phyloP scores from a whole-genome alignment of 805 yeast genomes.

The Ogataea corticis region DNA sequence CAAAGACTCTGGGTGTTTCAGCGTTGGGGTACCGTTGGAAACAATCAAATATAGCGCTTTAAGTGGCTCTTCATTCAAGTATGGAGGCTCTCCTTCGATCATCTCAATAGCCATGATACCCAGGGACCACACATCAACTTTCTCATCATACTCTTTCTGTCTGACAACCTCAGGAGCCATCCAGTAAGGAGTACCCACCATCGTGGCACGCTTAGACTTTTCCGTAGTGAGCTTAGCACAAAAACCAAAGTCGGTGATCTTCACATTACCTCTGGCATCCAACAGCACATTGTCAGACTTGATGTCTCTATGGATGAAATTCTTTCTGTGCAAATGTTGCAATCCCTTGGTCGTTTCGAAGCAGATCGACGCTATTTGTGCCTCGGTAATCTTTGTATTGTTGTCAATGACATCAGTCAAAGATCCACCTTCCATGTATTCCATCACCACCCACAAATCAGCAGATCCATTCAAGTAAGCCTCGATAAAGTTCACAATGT shows the following conservation, averaged over 20 bases:
- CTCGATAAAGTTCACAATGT: slow-evolving; percentile 92
- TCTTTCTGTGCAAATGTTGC: slow-evolving; percentile 86
- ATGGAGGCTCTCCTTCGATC: slow-evolving; percentile 99
- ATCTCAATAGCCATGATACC: slow-evolving; percentile 98
- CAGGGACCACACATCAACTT: slow-evolving; percentile 96
- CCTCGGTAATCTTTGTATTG: slow-evolving; percentile 75
- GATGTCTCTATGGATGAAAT: slow-evolving; percentile 94
- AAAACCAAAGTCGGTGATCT: slow-evolving; percentile 92
- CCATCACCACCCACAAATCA: slow-evolving; percentile 99
- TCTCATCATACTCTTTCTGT: slow-evolving; percentile 92
- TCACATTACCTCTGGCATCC: slow-evolving; percentile 80
- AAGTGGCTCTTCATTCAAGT: slow-evolving; percentile 92
- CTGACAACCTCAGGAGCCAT: slow-evolving; percentile 99
- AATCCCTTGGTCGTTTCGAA: slow-evolving; percentile 88
- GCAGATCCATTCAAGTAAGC: slow-evolving; percentile 76
- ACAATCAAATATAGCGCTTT: slow-evolving; percentile 93
- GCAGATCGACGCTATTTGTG: slow-evolving; percentile 90
- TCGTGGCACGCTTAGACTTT: slow-evolving; percentile 87
- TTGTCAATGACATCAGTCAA: slow-evolving; percentile 93
- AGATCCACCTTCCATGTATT: slow-evolving; percentile 98
- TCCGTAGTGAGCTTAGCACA: slow-evolving; percentile 90
- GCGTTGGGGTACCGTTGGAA: slow-evolving; percentile 92
- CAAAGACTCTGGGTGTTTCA: slow-evolving; percentile 77
- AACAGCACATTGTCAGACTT: slow-evolving; percentile 92
- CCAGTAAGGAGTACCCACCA: slow-evolving; percentile 99